Evolutionary conservation across 2,329 filamentous ascomycete species (phyloP), one percentile per base, ranked within the genome.

Genomic region (Canariomyces notabilis): DNA sequence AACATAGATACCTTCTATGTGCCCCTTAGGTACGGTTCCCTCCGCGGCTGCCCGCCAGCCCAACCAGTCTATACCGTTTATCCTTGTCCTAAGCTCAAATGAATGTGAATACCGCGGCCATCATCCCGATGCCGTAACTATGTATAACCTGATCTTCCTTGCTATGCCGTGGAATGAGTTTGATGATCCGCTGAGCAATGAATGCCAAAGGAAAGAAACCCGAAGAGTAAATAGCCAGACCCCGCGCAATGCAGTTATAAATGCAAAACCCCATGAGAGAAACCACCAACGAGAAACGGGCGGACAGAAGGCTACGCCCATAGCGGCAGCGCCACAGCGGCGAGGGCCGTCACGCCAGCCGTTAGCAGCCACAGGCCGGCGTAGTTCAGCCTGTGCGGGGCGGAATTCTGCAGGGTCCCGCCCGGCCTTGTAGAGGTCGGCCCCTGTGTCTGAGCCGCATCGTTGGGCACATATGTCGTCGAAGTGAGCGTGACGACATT

Each of bases 381-480:
- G n/a, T n/a, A n/a, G n/a, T n/a, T n/a, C 21, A 42, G 36, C 26
- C 38, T 42, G 16, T 35, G 29, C 9, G 48, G 23, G 34, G 59
- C 61, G 4, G 46, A 50, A 18, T 61, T 62, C 32, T 67, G 65
- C 16, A 67, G 60, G 18, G 51, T 60, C 16, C 57, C 58, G 23
- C 65, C 62, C 15, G 67, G 64, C 3, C 51, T 64, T 7, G 64
- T 61, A 4, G 66, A 63, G 42, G 38, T 61, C 6, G 59, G 48
- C 14, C 54, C 59, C 3, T 58, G 60, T 2, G 43, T 64, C 15
- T 56, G 37, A 8, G 21, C 44, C 1, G 71, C 67, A 9, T 68
- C 63, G 32, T 72, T 68, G 18, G 64, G 67, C 2, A 77, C 73
- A 57, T 65, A 73, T 0, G 72, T 73, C 1, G 74, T 77, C n/a